These are phyloP conservation scores for Picochlorum costavermella DNA, from an alignment of 139 green algal genomes.

Conservation along the genomic window DNA sequence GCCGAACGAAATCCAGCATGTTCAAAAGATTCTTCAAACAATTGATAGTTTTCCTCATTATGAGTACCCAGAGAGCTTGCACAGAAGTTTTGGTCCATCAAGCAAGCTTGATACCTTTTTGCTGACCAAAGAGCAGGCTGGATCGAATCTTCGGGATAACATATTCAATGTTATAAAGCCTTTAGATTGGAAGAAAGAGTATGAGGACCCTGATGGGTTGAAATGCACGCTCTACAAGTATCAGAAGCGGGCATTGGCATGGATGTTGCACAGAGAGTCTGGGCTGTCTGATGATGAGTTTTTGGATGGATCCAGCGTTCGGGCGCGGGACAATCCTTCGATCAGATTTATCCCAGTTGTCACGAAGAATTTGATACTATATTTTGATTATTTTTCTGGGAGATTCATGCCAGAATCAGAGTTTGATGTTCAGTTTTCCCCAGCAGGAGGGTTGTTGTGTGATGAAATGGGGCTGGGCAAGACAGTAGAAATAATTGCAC, in stretches of 20 bases:
- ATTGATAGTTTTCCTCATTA: too few species aligned
- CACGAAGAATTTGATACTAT: not conserved
- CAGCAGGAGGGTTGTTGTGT: conserved; percentile 14
- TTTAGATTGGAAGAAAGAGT: conserved; percentile 29
- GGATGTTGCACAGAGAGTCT: conserved; percentile 53
- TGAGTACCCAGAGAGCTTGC: too few species aligned
- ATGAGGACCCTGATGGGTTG: conserved; percentile 34
- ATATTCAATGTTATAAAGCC: conserved; percentile 37
- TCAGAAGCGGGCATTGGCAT: conserved; percentile 49
- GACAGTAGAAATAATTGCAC: conserved; percentile 28
- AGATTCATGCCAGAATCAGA: not conserved
- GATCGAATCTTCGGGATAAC: conserved; percentile 16
- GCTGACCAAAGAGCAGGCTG: too few species aligned
- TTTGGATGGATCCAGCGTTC: not conserved
- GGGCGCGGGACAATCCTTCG: not conserved
- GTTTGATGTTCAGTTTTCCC: not conserved
- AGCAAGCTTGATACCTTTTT: too few species aligned
- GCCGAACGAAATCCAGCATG: too few species aligned
- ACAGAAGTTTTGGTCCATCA: too few species aligned
- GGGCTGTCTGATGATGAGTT: not conserved
- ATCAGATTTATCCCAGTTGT: not conserved
- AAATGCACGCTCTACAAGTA: conserved; percentile 49
- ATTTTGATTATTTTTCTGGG: not conserved
- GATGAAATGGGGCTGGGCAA: conserved; percentile 61
- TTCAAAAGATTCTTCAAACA: too few species aligned